These are phyloP conservation scores for Cornus suecica DNA, from an alignment of 148 eudicot genomes.

Conservation along the genomic window DNA sequence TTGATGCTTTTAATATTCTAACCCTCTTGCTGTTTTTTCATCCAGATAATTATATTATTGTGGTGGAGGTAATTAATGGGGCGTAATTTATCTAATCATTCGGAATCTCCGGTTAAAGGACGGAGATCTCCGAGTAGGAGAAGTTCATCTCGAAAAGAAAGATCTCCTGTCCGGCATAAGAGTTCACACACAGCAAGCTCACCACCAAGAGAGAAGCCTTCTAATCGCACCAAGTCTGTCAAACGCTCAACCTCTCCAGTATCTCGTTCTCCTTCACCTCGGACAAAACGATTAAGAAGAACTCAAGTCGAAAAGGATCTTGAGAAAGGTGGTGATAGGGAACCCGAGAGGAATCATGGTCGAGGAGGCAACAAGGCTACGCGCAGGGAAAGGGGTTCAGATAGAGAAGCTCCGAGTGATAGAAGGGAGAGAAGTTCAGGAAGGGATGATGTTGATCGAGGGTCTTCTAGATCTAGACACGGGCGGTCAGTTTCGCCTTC, in stretches of 20 bases:
- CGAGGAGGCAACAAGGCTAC: constrained; percentile 43
- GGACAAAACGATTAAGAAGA: constrained; percentile 62
- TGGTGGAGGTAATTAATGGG: constrained; percentile 42
- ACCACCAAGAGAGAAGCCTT: constrained; percentile 45
- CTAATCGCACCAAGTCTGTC: constrained; percentile 37
- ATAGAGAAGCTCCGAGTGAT: constrained; percentile 31
- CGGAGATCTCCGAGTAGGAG: constrained; percentile 49
- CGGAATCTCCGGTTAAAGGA: constrained; percentile 54
- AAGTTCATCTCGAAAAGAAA: constrained; percentile 64
- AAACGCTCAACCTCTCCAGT: constrained; percentile 30
- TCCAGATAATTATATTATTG: constrained; percentile 39
- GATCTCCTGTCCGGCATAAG: constrained; percentile 61
- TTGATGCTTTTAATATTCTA: too few relatives aligned
- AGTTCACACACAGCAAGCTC: constrained; percentile 52
- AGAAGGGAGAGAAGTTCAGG: constrained; percentile 49
- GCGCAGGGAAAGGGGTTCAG: constrained; percentile 47
- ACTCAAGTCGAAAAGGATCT: constrained; percentile 54
- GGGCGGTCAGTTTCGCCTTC: constrained; percentile 59
- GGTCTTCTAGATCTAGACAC: constrained; percentile 59
- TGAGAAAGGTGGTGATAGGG: constrained; percentile 47
- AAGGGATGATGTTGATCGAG: constrained; percentile 47
- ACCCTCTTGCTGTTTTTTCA: background rate
- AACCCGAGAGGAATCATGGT: constrained; percentile 34
- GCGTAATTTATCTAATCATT: constrained; percentile 40
- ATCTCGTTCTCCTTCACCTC: constrained; percentile 66